phyloP scores from a whole-genome alignment of 2,329 filamentous ascomycete genomes.

The Phyllosticta paracitricarpa region DNA sequence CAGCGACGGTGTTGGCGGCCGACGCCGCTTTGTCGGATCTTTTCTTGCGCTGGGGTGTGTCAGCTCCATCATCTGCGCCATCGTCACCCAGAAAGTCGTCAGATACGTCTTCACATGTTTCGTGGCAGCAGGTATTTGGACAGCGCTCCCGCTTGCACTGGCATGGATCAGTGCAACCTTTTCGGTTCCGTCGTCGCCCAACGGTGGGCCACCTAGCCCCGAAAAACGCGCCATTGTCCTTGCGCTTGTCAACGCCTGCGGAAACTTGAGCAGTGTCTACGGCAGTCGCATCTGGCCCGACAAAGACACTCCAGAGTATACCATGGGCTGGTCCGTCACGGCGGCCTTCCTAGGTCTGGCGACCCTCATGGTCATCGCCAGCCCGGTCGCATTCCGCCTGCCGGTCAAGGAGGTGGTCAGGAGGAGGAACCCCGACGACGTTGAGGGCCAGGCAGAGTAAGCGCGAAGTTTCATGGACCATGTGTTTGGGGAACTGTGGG shows the following conservation, averaged over 20 bases:
- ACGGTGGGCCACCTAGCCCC: slow-evolving; percentile 24
- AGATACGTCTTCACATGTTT: slow-evolving; percentile 34
- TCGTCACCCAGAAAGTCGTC: slow-evolving; percentile 20
- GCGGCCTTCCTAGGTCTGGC: slow-evolving; percentile 37
- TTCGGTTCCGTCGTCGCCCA: slow-evolving; percentile 34
- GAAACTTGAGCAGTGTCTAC: slow-evolving; percentile 4
- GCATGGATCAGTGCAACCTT: slow-evolving; percentile 54
- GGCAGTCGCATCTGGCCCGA: slow-evolving; percentile 38
- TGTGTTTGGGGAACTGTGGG: too few species aligned
- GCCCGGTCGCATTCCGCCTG: slow-evolving; percentile 3
- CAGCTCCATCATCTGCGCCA: slow-evolving; percentile 25
- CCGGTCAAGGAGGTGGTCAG: slow-evolving; percentile 1
- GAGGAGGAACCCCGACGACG: not conserved
- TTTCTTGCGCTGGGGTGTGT: slow-evolving; percentile 3
- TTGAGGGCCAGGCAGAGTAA: not conserved
- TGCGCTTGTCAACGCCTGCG: slow-evolving; percentile 36
- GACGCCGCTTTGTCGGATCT: not conserved
- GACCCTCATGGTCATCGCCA: slow-evolving; percentile 36
- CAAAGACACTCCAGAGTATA: slow-evolving; percentile 39
- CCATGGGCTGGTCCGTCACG: slow-evolving; percentile 42
- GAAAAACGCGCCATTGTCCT: slow-evolving; percentile 46
- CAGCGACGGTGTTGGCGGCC: slow-evolving; percentile 1
- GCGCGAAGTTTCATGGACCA: not conserved
- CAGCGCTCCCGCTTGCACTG: slow-evolving; percentile 46
- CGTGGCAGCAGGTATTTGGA: slow-evolving; percentile 39